Evolutionary conservation across 495 filamentous ascomycete genomes (phyloP).

Genomic region (Oidiodendron maius): DNA sequence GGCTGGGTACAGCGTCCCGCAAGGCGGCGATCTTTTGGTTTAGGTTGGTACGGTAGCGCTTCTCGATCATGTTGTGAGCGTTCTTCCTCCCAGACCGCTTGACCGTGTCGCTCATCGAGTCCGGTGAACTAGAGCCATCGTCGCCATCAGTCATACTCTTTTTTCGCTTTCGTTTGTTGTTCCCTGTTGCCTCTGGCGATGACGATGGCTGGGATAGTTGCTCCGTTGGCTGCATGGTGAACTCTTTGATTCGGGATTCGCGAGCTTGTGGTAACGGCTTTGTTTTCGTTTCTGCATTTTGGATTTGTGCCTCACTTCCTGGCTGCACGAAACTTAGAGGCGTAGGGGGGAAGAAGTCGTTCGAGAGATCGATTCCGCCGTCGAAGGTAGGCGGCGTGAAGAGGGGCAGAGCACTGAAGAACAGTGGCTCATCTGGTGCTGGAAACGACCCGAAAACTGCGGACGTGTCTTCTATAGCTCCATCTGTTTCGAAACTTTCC

Average conservation of each 20-base stretch:
- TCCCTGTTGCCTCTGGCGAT: constrained; percentile 6
- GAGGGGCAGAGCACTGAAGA: constrained; percentile 11
- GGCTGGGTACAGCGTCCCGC: constrained; percentile 79
- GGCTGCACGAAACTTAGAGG: constrained; percentile 16
- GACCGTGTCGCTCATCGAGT: background rate
- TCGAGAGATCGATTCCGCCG: constrained; percentile 2
- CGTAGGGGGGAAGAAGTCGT: constrained; percentile 16
- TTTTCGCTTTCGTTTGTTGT: constrained; percentile 13
- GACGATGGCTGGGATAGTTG: constrained; percentile 12
- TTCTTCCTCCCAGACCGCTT: constrained; percentile 85
- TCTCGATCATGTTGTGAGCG: constrained; percentile 98
- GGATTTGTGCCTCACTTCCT: background rate
- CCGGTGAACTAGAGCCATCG: constrained; percentile 8
- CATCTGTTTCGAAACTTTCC: background rate
- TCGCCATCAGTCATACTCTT: constrained; percentile 7
- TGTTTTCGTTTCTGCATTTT: background rate
- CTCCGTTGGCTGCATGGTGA: constrained; percentile 17
- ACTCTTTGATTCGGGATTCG: constrained; percentile 14
- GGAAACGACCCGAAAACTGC: constrained; percentile 16
- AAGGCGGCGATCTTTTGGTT: constrained; percentile 95
- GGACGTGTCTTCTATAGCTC: background rate
- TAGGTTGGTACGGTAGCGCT: constrained; percentile 90
- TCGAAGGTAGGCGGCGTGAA: constrained; percentile 3
- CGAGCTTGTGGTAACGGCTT: background rate
- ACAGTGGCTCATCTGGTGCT: constrained; percentile 11